A percentile compares a stretch with the other conserved stretches of the same genome.
phyloP scores from a whole-genome alignment of 352 stramenopile genomes.

The Phytophthora palmivora region DNA sequence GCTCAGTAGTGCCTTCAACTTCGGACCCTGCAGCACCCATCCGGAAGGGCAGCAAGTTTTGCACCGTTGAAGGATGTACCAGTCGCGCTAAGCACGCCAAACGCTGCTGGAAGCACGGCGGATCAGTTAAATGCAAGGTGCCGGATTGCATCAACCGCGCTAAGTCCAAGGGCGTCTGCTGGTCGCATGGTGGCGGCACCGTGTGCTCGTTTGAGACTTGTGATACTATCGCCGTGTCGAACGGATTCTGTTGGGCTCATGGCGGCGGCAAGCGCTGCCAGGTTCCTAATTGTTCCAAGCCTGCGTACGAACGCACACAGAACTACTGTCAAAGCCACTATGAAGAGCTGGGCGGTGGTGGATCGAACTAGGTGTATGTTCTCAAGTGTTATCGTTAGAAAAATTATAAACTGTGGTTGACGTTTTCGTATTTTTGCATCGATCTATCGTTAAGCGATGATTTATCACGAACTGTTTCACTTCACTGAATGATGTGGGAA shows the following conservation, averaged over 20 bases:
- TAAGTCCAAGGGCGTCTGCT: conserved; percentile 68
- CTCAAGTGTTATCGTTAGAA: conserved; percentile 10
- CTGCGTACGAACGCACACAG: conserved; percentile 47
- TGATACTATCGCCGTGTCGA: conserved; percentile 62
- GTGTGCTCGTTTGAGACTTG: conserved; percentile 51
- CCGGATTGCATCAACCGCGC: conserved; percentile 64
- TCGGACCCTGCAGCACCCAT: conserved; percentile 8
- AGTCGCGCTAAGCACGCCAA: conserved; percentile 58
- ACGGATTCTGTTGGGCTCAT: conserved; percentile 48
- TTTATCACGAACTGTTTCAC: no score
- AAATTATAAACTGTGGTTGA: conserved; percentile 19
- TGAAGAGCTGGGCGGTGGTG: conserved; percentile 17
- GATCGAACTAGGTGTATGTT: conserved; percentile 7
- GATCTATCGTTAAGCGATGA: no score
- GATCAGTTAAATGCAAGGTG: conserved; percentile 63
- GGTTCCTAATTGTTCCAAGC: conserved; percentile 41
- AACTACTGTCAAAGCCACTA: conserved; percentile 44
- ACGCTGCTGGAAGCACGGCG: conserved; percentile 64
- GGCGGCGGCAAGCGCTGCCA: conserved; percentile 47
- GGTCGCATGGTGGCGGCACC: conserved; percentile 61
- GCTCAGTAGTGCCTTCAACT: conserved; percentile 2
- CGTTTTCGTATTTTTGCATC: background rate
- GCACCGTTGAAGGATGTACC: conserved; percentile 49
- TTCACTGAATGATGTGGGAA: background rate
- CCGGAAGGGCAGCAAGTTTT: conserved; percentile 59